Evolutionary conservation across 2,329 filamentous ascomycete genomes (phyloP), one percentile per base, ranked within the genome.

Genomic region (Stemphylium lycopersici): DNA sequence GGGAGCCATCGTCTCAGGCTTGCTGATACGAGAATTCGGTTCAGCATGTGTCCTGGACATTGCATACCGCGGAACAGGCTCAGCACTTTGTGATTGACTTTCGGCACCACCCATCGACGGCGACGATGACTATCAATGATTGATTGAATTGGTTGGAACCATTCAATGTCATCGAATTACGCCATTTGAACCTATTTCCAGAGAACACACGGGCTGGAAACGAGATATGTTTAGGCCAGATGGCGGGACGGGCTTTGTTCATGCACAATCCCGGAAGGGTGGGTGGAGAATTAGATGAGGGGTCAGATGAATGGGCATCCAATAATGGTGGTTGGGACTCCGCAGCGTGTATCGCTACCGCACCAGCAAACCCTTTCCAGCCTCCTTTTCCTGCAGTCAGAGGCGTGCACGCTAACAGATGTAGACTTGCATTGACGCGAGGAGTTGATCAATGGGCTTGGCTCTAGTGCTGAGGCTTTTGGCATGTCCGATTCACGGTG

Each of bases 351-450:
- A 48, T 51, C 47, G 49, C 41, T 48, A 34, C 48, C 36, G 48
- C 50, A 48, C 48, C 43, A 37, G 59, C 51, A 55, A 61, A 12
- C 50, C 13, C 38, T 50, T 39, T 54, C 63, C 66, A 68, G 63
- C 66, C 65, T 62, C 60, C 55, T 55, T 51, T 45, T 58, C 55
- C 50, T 45, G 59, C 57, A 56, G 56, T 57, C 56, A 53, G 59
- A 65, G 52, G 58, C 62, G 56, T 62, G 54, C 43, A 48, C 47
- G 44, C 65, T 68, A 67, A 43, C 51, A 29, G 50, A 40, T 56
- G 61, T 45, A 52, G 50, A 50, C 58, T 62, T 58, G 48, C 59
- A 60, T 69, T 70, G 62, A 68, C 64, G 66, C 67, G 65, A 65
- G 62, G 60, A 68, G 56, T 54, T 55, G 66, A 68, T 66, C 63